Evolutionary conservation across 2,329 filamentous ascomycete genomes (phyloP), one percentile per base, ranked within the genome.

Genomic region (Aspergillus sp.): DNA sequence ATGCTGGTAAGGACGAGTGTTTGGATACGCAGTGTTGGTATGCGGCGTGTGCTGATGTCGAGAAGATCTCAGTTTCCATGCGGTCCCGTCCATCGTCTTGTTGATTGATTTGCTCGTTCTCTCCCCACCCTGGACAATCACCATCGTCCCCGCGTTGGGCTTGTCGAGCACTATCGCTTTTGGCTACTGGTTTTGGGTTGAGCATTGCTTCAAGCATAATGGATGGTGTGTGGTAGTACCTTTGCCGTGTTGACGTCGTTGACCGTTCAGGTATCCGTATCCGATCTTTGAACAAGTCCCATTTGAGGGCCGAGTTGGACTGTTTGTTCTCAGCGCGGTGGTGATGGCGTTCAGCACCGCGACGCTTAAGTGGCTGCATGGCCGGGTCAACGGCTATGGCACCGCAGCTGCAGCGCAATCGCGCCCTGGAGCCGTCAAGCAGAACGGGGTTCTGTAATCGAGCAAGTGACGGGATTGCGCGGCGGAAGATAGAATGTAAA

Each of bases 201-300:
- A 80, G 54, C 55, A 61, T 25, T 79, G 75, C 53, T 78, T 69
- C 42, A 47, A 55, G 8, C 58, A 68, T 34, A 80, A 80, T 44
- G 71, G 74, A 33, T 78, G 70, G 57, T 78, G 69, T 40, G 68
- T 64, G 5, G 10, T 22, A 22, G 4, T 12, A 22, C 15, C 15
- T 10, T 10, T 5, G n/a, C 15, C 6, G 2, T 12, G 10, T n/a
- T 8, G 25, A 4, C 6, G 8, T 16, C 24, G 5, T 35, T 43
- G 15, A 47, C 31, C 24, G 24, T 14, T 57, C 45, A 82, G 78
- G 67, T 93, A 93, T 47, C 86, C 86, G 0, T 94, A 95, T 57
- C 86, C 88, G 1, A 71, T 94, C 15, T 89, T 95, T 42, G 78
- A 68, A 6, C 54, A 82, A 27, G 63, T 93, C 26, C 70, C 67